Evolutionary conservation across 1,284 basidiomycete species (phyloP).

Genomic region (Amylostereum areolatum): DNA sequence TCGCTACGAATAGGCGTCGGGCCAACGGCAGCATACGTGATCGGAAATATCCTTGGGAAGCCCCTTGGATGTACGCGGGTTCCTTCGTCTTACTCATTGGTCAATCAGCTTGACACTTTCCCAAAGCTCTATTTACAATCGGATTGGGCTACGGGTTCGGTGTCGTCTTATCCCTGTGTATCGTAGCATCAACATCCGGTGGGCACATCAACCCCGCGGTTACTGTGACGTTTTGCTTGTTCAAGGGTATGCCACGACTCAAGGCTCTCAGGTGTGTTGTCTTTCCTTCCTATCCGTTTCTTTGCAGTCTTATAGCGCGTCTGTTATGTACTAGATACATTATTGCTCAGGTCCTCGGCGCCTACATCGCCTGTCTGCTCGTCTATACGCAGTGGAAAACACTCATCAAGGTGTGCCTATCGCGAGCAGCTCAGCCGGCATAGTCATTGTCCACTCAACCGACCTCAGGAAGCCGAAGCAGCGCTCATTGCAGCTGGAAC

Average conservation of each 20-base stretch:
- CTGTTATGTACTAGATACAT: conserved; percentile 42
- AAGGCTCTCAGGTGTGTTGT: conserved; percentile 44
- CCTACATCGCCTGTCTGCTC: conserved; percentile 53
- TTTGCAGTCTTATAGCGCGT: not conserved
- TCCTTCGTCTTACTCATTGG: no score
- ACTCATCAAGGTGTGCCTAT: conserved; percentile 31
- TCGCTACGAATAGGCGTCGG: conserved; percentile 38
- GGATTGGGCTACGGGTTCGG: conserved; percentile 62
- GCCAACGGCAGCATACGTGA: conserved; percentile 41
- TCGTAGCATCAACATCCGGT: conserved; percentile 50
- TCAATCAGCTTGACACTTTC: no score
- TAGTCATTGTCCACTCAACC: not conserved
- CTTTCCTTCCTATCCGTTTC: not conserved
- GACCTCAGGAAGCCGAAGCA: conserved; percentile 30
- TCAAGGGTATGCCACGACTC: conserved; percentile 46
- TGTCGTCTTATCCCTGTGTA: conserved; percentile 51
- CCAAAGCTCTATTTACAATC: conserved; percentile 50
- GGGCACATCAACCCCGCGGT: conserved; percentile 63
- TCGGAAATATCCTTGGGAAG: conserved; percentile 37
- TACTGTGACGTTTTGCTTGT: conserved; percentile 48
- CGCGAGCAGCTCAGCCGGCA: not conserved
- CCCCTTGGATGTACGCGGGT: conserved; percentile 39
- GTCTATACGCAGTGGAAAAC: conserved; percentile 59
- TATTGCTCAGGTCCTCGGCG: conserved; percentile 55
- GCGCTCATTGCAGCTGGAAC: conserved; percentile 36